Evolutionary conservation across 140 eudicot species (phyloP).

Genomic region (Anethum foeniculum): DNA sequence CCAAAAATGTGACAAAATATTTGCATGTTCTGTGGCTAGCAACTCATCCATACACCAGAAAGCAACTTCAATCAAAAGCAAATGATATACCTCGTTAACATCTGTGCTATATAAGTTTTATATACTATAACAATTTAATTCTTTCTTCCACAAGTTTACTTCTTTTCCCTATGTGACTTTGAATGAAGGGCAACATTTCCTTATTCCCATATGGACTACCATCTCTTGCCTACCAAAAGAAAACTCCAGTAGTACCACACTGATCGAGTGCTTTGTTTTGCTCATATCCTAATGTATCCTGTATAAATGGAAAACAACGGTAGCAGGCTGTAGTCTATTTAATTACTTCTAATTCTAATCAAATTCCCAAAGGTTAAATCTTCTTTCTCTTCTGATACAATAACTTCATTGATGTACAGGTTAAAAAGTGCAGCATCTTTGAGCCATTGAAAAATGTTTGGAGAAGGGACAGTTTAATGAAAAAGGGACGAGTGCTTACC

Average conservation of each 20-base stretch:
- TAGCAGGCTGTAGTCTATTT: background rate
- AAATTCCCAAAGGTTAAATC: background rate
- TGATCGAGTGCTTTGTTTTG: background rate
- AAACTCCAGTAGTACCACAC: background rate
- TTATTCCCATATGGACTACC: background rate
- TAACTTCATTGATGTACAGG: background rate
- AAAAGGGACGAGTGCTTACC: background rate
- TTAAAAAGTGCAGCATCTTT: background rate
- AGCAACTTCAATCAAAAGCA: background rate
- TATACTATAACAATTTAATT: background rate
- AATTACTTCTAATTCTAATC: background rate
- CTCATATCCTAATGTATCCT: background rate
- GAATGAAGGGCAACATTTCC: background rate
- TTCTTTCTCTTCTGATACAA: background rate
- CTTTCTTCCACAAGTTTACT: background rate
- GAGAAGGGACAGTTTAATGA: background rate
- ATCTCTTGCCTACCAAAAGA: background rate
- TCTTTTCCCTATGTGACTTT: background rate
- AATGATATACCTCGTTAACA: background rate
- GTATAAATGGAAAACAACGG: background rate
- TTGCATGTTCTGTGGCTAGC: conserved; percentile 15
- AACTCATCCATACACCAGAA: conserved; percentile 1
- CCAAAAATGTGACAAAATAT: background rate
- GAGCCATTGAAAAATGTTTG: background rate
- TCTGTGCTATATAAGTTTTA: background rate